phyloP scores from a whole-genome alignment of 2,329 filamentous ascomycete genomes.

The Neophaeococcomyces aloes region DNA sequence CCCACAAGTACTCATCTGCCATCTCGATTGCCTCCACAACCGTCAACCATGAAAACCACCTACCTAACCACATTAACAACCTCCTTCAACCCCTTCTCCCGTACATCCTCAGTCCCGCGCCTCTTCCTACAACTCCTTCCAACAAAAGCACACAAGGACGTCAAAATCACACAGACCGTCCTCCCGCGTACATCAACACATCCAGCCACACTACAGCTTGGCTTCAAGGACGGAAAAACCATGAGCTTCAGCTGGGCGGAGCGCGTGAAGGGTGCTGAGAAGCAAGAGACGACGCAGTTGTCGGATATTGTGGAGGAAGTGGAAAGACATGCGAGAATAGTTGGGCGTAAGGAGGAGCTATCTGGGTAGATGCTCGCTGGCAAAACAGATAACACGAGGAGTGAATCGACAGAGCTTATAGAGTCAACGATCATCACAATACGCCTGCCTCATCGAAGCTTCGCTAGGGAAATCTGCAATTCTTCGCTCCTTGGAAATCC shows the following conservation, averaged over 20 bases:
- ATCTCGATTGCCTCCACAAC: not conserved
- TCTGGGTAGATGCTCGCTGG: too few species aligned
- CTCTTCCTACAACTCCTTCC: constrained; percentile 81
- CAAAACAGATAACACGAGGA: too few species aligned
- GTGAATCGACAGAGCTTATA: too few species aligned
- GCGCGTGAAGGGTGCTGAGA: constrained; percentile 29
- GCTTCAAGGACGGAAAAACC: constrained; percentile 94
- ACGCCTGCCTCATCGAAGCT: too few species aligned
- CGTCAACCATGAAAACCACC: constrained; percentile 19
- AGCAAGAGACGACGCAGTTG: constrained; percentile 69
- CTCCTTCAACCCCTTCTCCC: constrained; percentile 85
- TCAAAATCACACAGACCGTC: constrained; percentile 68
- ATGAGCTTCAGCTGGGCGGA: constrained; percentile 49
- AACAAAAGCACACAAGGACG: constrained; percentile 60
- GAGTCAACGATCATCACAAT: too few species aligned
- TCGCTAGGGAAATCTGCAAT: too few species aligned
- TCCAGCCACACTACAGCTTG: constrained; percentile 60
- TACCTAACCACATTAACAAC: constrained; percentile 62
- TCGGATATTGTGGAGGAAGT: constrained; percentile 80
- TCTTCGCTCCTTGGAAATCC: too few species aligned
- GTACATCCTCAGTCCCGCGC: constrained; percentile 67
- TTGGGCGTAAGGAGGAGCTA: constrained; percentile 77
- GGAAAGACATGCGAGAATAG: constrained; percentile 71
- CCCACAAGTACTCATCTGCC: not conserved
- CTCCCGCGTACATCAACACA: constrained; percentile 55